Base-by-base conservation (phyloP, 2,329 filamentous ascomycete genomes). In the Talaromyces sp. region DNA sequence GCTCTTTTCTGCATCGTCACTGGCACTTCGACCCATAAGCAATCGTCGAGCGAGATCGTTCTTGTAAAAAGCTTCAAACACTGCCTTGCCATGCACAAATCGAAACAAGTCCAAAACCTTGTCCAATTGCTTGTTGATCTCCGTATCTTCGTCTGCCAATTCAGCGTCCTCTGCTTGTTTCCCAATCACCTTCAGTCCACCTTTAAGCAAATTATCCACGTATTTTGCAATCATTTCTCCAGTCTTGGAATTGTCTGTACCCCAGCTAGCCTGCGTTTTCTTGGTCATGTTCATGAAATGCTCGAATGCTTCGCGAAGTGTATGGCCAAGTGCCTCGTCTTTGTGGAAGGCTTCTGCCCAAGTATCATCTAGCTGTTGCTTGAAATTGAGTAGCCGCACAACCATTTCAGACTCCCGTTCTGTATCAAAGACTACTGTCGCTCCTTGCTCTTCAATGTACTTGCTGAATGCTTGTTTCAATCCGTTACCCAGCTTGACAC, bases 61-160 rank as follows among this genome's bases (percentile, higher is more conserved):
- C 82, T 99, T 99, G 85, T 99, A 99, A 75, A 99, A 99, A 1
- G 95, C 94, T 76, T 99, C 95, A 68, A 99, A 99, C 0, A 97
- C 91, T 63, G 96, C 94, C 77, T 99, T 99, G 69, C 95, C 95
- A 74, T 98, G 90, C 39, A 99, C 92, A 76, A 98, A 98, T 5
- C 96, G 88, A 84, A 99, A 99, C 4, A 99, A 83, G 76, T 98
- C 94, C 2, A 99, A 83, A 0, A 92, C 93, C 73, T 96, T 91
- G 71, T 99, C 93, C 11, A 99, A 84, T 75, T 98, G 95, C 43
- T 90, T 87, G 73, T 97, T 93, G 66, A 99, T 86, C 76, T 97
- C 93, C 0, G 90, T 89, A 75, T 98, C 94, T 75, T 99, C 94
- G 71, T 97, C 94, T 37, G 88, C 89, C 2, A 90, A 88, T 3